phyloP scores from a whole-genome alignment of 2,329 filamentous ascomycete species.

The Pseudocercospora vitis region DNA sequence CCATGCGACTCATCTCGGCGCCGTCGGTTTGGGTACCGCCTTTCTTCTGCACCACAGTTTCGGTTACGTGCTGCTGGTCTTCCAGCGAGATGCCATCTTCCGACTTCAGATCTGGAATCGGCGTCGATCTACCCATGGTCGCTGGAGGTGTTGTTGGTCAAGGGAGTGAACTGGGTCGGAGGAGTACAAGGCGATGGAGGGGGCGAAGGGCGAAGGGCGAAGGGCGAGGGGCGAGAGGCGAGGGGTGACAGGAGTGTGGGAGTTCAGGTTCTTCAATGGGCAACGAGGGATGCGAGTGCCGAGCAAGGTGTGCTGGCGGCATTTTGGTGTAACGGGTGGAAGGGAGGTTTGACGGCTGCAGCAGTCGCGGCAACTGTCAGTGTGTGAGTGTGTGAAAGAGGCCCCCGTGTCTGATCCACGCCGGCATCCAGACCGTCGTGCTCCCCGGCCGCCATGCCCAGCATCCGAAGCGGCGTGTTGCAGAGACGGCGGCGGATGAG shows the following conservation, averaged over 20 bases:
- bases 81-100: slow-evolving; percentile 31
- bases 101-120: slow-evolving; percentile 23
- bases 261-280: slow-evolving; percentile 4
- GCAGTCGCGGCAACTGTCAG: slow-evolving; percentile 13
- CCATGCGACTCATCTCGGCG: slow-evolving; percentile 51
- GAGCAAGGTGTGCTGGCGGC: slow-evolving; percentile 19
- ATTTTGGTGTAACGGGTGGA: slow-evolving; percentile 11
- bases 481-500: slow-evolving; percentile 7
- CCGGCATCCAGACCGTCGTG: slow-evolving; percentile 12
- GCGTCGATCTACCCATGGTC: slow-evolving; percentile 19
- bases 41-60: slow-evolving; percentile 28
- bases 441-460: slow-evolving; percentile 3
- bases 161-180: slow-evolving; percentile 7
- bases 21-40: slow-evolving; percentile 40
- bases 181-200: slow-evolving; percentile 14
- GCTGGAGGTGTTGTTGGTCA: slow-evolving; percentile 6
- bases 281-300: slow-evolving; percentile 9
- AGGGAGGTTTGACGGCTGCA: background rate
- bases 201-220: no score
- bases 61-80: slow-evolving; percentile 25
- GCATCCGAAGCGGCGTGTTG: slow-evolving; percentile 7
- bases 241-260: slow-evolving; percentile 2
- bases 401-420: slow-evolving; percentile 12
- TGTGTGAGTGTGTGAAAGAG: slow-evolving; percentile 11
- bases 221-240: no score